Evolutionary conservation across 345 rosid species (phyloP), one percentile per base, ranked within the genome.

Genomic region (Citrus maxima): DNA sequence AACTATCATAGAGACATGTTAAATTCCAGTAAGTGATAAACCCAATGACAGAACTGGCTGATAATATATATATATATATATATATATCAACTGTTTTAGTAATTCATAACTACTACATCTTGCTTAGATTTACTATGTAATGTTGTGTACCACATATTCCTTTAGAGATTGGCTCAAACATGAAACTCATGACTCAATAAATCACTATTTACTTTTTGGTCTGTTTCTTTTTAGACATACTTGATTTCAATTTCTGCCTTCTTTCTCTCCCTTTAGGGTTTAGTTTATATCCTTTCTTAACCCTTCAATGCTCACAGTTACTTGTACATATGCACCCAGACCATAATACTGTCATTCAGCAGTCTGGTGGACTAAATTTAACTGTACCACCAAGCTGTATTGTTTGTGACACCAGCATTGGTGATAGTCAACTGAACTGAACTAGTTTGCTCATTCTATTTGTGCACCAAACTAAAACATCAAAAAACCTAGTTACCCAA

Each of bases 1-100:
- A 10, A 82, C 38, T 60, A 37, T 65, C 56, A 54, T 24, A 38
- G 56, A 76, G 76, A 64, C 71, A 75, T 32, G 42, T 24, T 61
- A 54, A 63, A 78, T 56, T 55, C 35, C 56, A 70, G 25, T 28
- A 78, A 80, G 24, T 28, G 55, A 38, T 9, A 73, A 73, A 70
- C 25, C 38, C 34, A 69, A 30, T 62, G 60, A 67, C 66, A 67
- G 34, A 59, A 34, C 60, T n/a, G 37, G 27, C 72, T 35, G 35
- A 67, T 54, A 28, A 28, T 28, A 28, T 28, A 30, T 30, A 30
- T 30, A 30, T 30, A 30, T 2, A 30, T 2, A 8, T 1, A 9
- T 0, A 38, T 1, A 38, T 38, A 49, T 30, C 46, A 8, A 56
- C 37, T 49, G 74, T 70, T 49, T 19, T 8, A 0, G 74, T 30